phyloP scores from a whole-genome alignment of 352 stramenopile species.

The Phytophthora palmivora region DNA sequence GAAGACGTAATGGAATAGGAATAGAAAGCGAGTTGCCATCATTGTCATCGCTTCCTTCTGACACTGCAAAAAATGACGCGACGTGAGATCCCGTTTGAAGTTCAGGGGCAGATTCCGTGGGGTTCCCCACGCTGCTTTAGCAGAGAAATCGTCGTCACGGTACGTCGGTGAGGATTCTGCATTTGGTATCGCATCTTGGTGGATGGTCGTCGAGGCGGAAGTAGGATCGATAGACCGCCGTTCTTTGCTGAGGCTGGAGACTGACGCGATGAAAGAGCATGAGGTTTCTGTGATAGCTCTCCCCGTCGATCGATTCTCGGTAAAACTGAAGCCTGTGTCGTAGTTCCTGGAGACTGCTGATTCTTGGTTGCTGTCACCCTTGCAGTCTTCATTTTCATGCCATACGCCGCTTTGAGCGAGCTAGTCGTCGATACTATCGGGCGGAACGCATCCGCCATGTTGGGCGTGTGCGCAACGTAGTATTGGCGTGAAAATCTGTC shows the following conservation, averaged over 20 bases:
- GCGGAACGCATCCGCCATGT: conserved; percentile 46
- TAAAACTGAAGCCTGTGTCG: conserved; percentile 37
- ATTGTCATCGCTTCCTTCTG: conserved; percentile 10
- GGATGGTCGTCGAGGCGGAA: conserved; percentile 20
- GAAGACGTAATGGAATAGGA: conserved; percentile 46
- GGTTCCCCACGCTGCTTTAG: conserved; percentile 67
- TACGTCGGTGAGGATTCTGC: conserved; percentile 48
- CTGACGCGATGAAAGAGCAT: not conserved
- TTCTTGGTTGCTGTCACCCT: conserved; percentile 29
- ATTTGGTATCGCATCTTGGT: conserved; percentile 4
- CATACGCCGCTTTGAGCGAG: conserved; percentile 28
- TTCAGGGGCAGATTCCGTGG: conserved; percentile 41
- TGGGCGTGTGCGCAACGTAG: not conserved
- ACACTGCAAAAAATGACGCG: conserved; percentile 45
- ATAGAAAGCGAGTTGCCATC: conserved; percentile 1
- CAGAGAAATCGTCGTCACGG: conserved; percentile 27
- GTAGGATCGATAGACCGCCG: conserved; percentile 21
- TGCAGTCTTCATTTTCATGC: conserved; percentile 28
- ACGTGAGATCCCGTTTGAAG: conserved; percentile 32
- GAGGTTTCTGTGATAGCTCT: conserved; percentile 9
- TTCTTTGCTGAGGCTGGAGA: conserved; percentile 24
- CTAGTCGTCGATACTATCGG: conserved; percentile 23
- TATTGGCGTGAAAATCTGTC: not conserved
- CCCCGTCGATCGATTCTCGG: conserved; percentile 44
- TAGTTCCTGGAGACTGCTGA: conserved; percentile 24